Base-by-base conservation (phyloP, 1,284 basidiomycete genomes). In the Golubevia sp. region DNA sequence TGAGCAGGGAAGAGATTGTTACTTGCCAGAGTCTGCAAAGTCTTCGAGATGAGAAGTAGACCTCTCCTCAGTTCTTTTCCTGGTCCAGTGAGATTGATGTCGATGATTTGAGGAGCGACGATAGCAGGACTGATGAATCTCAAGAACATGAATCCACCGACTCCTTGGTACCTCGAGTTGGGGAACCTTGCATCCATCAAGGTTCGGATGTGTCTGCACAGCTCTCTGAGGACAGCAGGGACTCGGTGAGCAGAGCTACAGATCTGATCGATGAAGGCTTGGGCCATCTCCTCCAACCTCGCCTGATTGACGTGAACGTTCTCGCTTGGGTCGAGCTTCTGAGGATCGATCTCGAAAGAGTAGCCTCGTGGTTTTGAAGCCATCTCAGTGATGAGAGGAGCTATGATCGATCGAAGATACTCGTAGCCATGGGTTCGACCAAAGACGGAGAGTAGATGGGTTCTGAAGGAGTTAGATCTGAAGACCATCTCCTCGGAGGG, bases 391-490 rank as follows among this genome's bases (percentile, higher is more conserved):
- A 79, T 72, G 25, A 77, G 67, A 20, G 77, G 77, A 1, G 69
- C 74, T 59, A 79, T 69, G 55, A 77, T 77, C 2, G 71, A 70
- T n/a, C 77, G 67, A 8, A 79, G 60, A 55, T 76, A 79, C 60
- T 79, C 77, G 58, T 79, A 79, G 58, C 77, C 77, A 54, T 79
- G 77, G n/a, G 74, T 77, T 2, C 68, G 58, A 15, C 71, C 74
- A 52, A 76, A 79, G 15, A 67, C 66, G n/a, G 75, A 77, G 2
- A 79, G 58, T 15, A 79, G 62, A 25, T 75, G 71, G 5, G 71
- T 77, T 55, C 75, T 63, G 66, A 76, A 76, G n/a, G 77, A 71
- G 56, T 79, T 79, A 64, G 68, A 69, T n/a, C 77, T 66, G 69
- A 79, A 77, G 5, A 79, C 73, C 71, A 79, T 76, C 64, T 79